These are phyloP conservation scores for Globisporangium okanoganense DNA, from an alignment of 352 stramenopile genomes.

Conservation along the genomic window DNA sequence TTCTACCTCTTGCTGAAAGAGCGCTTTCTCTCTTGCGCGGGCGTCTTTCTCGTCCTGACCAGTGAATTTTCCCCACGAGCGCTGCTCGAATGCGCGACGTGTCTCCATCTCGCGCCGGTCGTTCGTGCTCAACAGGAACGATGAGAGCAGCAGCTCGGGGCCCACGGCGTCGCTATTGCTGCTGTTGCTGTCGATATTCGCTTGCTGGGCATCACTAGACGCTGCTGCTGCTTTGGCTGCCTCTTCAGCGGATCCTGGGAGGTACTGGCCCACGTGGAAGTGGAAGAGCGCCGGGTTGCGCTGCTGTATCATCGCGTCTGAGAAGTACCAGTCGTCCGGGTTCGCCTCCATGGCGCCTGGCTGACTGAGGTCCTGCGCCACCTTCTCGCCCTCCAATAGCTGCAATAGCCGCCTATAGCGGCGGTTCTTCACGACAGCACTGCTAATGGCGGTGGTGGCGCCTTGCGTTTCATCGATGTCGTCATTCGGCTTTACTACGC, in stretches of 20 bases:
- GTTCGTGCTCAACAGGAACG: constrained; percentile 66
- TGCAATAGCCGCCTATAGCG: constrained; percentile 70
- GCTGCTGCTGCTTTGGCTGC: neutral
- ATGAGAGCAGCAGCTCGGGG: constrained; percentile 36
- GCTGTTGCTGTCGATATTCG: neutral
- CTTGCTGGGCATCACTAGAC: neutral
- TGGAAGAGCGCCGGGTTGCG: constrained; percentile 79
- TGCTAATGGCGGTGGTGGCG: neutral
- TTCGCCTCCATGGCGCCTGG: constrained; percentile 7
- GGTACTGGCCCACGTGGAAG: constrained; percentile 77
- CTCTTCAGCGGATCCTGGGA: constrained; percentile 11
- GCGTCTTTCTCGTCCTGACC: constrained; percentile 20
- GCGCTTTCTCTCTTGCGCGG: constrained; percentile 18
- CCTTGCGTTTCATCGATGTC: neutral
- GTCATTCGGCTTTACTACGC: neutral
- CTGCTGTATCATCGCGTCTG: constrained; percentile 77
- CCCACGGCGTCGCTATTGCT: neutral
- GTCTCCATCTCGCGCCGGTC: constrained; percentile 68
- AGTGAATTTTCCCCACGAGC: constrained; percentile 44
- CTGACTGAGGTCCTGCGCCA: constrained; percentile 9
- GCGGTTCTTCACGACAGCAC: constrained; percentile 58
- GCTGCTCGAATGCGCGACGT: constrained; percentile 55
- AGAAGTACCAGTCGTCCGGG: constrained; percentile 62
- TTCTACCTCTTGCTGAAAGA: constrained; percentile 37
- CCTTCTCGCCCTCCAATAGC: constrained; percentile 27